A percentile compares a stretch with the other conserved stretches of the same genome.
These are phyloP conservation scores for Saccharomycopsis guyanensis DNA, from an alignment of 805 yeast genomes.

Conservation along the genomic window DNA sequence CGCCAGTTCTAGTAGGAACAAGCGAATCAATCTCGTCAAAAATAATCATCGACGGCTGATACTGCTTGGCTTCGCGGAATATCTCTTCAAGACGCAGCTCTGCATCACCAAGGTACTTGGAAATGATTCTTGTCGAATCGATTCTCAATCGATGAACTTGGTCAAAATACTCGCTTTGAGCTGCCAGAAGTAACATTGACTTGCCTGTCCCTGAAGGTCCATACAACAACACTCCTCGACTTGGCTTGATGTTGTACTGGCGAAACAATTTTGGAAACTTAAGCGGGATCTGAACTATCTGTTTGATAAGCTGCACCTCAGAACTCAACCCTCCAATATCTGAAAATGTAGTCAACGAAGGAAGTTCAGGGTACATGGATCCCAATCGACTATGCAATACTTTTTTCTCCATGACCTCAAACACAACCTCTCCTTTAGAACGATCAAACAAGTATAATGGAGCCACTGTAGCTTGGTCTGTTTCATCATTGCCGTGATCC, in stretches of 20 bases:
- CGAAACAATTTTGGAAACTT: slow-evolving; percentile 68
- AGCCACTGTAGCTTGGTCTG: slow-evolving; percentile 29
- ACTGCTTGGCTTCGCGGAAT: slow-evolving; percentile 77
- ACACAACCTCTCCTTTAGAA: slow-evolving; percentile 26
- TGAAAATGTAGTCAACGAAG: slow-evolving; percentile 40
- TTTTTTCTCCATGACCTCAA: too few species aligned
- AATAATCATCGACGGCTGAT: slow-evolving; percentile 81
- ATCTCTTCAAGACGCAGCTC: slow-evolving; percentile 76
- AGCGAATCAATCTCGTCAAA: slow-evolving; percentile 92
- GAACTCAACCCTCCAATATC: slow-evolving; percentile 71
- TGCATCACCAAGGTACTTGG: slow-evolving; percentile 91
- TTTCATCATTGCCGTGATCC: slow-evolving; percentile 16
- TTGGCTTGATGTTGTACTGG: slow-evolving; percentile 85
- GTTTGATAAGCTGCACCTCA: slow-evolving; percentile 53
- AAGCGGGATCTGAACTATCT: slow-evolving; percentile 74
- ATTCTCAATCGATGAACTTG: slow-evolving; percentile 81
- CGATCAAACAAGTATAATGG: slow-evolving; percentile 42
- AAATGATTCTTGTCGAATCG: slow-evolving; percentile 86
- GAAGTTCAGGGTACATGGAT: slow-evolving; percentile 24
- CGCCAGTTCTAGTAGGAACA: slow-evolving; percentile 58
- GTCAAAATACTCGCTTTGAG: slow-evolving; percentile 54
- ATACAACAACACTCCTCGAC: slow-evolving; percentile 85
- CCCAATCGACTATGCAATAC: slow-evolving; percentile 19
- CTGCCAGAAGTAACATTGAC: slow-evolving; percentile 76
- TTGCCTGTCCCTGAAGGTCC: slow-evolving; percentile 99